Base-by-base conservation (phyloP, 306 rosid species). In the Carpinus fangiana region DNA sequence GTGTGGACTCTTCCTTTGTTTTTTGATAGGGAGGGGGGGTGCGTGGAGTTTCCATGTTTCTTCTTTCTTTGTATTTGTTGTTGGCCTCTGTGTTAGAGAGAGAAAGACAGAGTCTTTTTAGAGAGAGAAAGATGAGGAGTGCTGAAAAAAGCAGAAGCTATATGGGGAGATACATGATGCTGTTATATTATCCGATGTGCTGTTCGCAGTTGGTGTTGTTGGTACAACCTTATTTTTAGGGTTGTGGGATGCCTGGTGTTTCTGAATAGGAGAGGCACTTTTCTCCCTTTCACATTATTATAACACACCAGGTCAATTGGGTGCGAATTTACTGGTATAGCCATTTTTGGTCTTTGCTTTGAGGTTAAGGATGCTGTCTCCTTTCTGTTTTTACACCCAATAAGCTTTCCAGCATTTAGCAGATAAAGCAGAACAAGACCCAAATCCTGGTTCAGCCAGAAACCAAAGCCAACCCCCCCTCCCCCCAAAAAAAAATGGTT, bases 31-130 rank as follows among this genome's bases (percentile, higher is more conserved):
- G 73, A 77, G 70, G 83, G 61, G 61, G 82, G 74, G 84, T 89
- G 90, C 81, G 90, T 87, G 89, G 82, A 89, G 85, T 90, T 93
- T 85, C 90, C 83, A 89, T 85, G 87, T 87, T 87, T 88, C 94
- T 78, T 88, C 90, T 82, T 77, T 75, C 82, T 51, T 88, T 79
- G 86, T 57, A 86, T 79, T 79, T 72, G 81, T 76, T 78, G 80
- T 71, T 82, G 78, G 76, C 70, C 79, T 78, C 83, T 74, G 82
- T 75, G 66, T 34, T 87, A 82, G 89, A 88, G 89, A 86, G 90
- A 86, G 82, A 88, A 55, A 62, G 67, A 60, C 78, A 50, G 77
- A 50, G 79, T 72, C 69, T 64, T 69, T 46, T 76, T 80, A 79
- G 82, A 67, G 79, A 71, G 74, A 80, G 68, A 75, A 50, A 65